Evolutionary conservation across 805 yeast species (phyloP), one percentile per base, ranked within the genome.

Genomic region (Candida lessepsii): DNA sequence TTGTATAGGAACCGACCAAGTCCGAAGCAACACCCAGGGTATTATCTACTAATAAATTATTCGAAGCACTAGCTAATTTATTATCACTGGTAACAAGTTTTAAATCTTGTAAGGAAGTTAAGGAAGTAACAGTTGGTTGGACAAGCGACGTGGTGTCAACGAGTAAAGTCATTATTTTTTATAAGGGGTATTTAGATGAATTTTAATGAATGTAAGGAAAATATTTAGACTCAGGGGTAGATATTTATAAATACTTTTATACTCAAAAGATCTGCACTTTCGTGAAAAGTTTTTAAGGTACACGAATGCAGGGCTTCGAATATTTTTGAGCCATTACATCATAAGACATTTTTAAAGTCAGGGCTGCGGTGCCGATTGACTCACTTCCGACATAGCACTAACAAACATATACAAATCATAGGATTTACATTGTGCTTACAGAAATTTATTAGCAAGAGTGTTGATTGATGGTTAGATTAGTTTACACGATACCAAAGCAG

Each of bases 1-100:
- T 32, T 4, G 45, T 26, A 27, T 40, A 42, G 2, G 37, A 26
- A 16, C 45, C 50, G 8, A 39, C 19, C n/a, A 20, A 35, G 17
- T 39, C 20, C 3, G 34, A 20, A 5, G 11, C 20, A 9, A 16
- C 26, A 8, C 19, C 24, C 27, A 20, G 27, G 25, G 40, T 29
- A 18, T 33, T 34, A 15, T 40, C 43, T 3, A 40, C 35, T 21
- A 40, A 35, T 13, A 39, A 28, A 15, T 26, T 38, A 6, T 15
- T 5, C 2, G 39, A 29, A 11, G 29, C 29, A 28, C 36, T 33
- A 7, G 14, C 13, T 24, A 19, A 15, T 33, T 19, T 32, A 16
- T 27, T 31, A 6, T 20, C 25, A 16, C 25, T 32, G 1, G 34
- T 20, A n/a, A 29, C 42, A 5, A 17, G 5, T 25, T 32, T 29